Conservation (phyloP, 768 basidiomycete species). For the Leccinum imitatum region DNA sequence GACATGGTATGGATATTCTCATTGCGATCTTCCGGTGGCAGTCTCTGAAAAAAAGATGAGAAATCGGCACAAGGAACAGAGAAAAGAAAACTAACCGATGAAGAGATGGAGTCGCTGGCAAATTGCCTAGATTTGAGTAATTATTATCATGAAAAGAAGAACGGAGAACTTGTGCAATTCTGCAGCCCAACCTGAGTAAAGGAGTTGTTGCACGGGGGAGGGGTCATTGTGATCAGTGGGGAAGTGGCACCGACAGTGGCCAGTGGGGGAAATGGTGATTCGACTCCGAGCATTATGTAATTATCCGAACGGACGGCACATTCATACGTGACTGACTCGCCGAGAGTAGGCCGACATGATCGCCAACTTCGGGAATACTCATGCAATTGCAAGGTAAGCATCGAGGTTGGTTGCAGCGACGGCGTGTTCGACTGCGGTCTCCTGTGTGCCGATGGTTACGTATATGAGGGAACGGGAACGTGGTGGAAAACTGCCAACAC, state of each 20-base stretch:
- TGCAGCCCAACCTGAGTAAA: constrained; percentile 82
- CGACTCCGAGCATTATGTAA: too few species aligned
- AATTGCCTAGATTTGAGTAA: constrained; percentile 30
- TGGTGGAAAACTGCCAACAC: too few species aligned
- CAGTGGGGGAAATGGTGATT: too few species aligned
- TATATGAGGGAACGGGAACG: too few species aligned
- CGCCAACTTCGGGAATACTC: too few species aligned
- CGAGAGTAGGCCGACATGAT: too few species aligned
- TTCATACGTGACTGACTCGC: too few species aligned
- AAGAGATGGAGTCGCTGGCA: constrained; percentile 79
- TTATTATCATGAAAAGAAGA: background rate
- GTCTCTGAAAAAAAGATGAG: constrained; percentile 49
- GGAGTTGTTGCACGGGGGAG: constrained; percentile 62
- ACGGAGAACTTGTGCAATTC: constrained; percentile 66
- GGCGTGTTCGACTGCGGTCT: too few species aligned
- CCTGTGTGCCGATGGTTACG: too few species aligned
- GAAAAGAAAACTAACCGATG: constrained; percentile 61
- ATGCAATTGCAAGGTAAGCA: too few species aligned
- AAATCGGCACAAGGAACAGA: constrained; percentile 5
- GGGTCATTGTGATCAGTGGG: constrained; percentile 38
- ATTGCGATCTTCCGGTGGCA: constrained; percentile 74
- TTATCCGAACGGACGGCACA: too few species aligned
- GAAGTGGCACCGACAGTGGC: background rate
- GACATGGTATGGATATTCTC: constrained; percentile 69
- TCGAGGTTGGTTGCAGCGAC: too few species aligned